Percentiles rank a stretch among this genome's conserved stretches.
phyloP scores from a whole-genome alignment of 352 stramenopile genomes.

The Phytophthora cajani region DNA sequence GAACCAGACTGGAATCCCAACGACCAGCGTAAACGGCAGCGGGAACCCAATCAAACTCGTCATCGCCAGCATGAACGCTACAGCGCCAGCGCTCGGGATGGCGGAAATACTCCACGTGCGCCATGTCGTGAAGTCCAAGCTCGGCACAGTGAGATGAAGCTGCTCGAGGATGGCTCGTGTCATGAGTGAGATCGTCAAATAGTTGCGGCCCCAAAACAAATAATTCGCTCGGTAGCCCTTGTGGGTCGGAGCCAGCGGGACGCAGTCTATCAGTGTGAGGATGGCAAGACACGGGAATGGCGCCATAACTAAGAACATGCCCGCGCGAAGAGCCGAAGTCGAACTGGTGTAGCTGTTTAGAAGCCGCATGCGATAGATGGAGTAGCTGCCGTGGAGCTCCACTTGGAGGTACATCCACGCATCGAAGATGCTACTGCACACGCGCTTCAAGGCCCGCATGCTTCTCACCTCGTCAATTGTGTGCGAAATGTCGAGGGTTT shows the following conservation, averaged over 20 bases:
- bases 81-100: constrained; percentile 32
- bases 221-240: constrained; percentile 29
- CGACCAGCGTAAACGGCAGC: constrained; percentile 50
- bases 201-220: constrained; percentile 32
- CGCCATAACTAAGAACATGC: constrained; percentile 12
- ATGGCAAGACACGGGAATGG: constrained; percentile 31
- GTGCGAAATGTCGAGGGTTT: neutral
- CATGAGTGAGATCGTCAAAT: constrained; percentile 32
- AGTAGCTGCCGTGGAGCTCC: constrained; percentile 51
- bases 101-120: constrained; percentile 15
- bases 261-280: constrained; percentile 30
- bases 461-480: neutral
- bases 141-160: constrained; percentile 27
- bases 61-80: constrained; percentile 41
- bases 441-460: constrained; percentile 7
- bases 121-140: constrained; percentile 16
- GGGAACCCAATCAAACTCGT: constrained; percentile 41
- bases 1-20: constrained; percentile 38
- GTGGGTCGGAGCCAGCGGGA: constrained; percentile 22
- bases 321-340: constrained; percentile 16
- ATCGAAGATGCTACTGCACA: constrained; percentile 14
- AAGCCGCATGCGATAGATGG: constrained; percentile 26
- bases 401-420: constrained; percentile 45
- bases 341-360: constrained; percentile 16
- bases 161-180: constrained; percentile 28